A percentile compares a stretch with the other conserved stretches of the same genome.
phyloP scores from a whole-genome alignment of 2,329 filamentous ascomycete genomes.

The Ophiostoma angusticollis region DNA sequence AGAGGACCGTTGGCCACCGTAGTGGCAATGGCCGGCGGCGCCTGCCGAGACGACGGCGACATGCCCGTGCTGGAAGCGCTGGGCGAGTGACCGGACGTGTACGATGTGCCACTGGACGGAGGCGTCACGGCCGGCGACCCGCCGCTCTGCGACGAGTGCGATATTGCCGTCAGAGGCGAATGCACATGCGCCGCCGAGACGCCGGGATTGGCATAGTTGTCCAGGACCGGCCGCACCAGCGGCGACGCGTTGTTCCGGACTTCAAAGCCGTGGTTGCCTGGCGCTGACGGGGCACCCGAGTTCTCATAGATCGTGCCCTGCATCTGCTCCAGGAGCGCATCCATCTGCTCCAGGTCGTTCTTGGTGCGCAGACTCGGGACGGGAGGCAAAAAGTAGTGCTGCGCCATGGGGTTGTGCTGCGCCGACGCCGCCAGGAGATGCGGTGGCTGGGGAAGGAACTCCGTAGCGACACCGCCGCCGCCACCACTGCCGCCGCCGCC shows the following conservation, averaged over 20 bases:
- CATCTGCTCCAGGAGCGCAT: slow-evolving; percentile 90
- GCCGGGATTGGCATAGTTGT: slow-evolving; percentile 20
- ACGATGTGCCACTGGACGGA: slow-evolving; percentile 62
- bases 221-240: slow-evolving; percentile 18
- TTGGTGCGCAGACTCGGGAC: slow-evolving; percentile 85
- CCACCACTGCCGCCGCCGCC: slow-evolving; percentile 25
- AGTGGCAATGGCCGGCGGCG: slow-evolving; percentile 18
- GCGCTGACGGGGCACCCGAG: slow-evolving; percentile 66
- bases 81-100: slow-evolving; percentile 66
- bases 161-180: slow-evolving; percentile 44
- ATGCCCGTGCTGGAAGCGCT: slow-evolving; percentile 57
- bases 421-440: slow-evolving; percentile 32
- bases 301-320: slow-evolving; percentile 94
- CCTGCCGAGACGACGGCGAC: slow-evolving; percentile 52
- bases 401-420: slow-evolving; percentile 46
- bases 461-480: slow-evolving; percentile 36
- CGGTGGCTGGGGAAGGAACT: slow-evolving; percentile 46
- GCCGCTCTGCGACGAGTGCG: slow-evolving; percentile 36
- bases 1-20: slow-evolving; percentile 44
- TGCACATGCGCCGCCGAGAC: slow-evolving; percentile 44
- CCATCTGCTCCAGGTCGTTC: slow-evolving; percentile 84
- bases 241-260: slow-evolving; percentile 38
- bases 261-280: slow-evolving; percentile 55
- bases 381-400: slow-evolving; percentile 78
- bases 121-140: slow-evolving; percentile 69